Percentiles rank a stretch among this genome's conserved stretches.
Conservation (phyloP, 148 eudicot genomes). For the Spergularia marina region DNA sequence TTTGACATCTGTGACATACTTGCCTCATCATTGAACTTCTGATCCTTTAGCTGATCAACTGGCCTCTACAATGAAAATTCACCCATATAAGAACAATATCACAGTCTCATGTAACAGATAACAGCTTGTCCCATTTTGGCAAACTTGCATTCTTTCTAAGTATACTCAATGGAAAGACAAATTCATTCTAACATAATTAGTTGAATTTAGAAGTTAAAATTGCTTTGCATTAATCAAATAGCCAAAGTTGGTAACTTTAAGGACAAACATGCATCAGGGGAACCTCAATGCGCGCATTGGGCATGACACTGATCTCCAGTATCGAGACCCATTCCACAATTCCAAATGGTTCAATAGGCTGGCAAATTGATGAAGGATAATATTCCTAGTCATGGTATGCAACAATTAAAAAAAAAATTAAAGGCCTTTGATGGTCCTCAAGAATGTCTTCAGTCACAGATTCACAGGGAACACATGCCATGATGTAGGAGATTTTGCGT, state of each 20-base stretch:
- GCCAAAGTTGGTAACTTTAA: not conserved
- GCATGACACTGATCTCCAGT: not conserved
- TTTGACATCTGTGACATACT: slow-evolving; percentile 8
- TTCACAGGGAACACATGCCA: slow-evolving; percentile 1
- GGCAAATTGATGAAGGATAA: not conserved
- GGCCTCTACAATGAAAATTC: slow-evolving; percentile 21
- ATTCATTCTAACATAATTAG: not conserved
- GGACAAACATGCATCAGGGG: not conserved
- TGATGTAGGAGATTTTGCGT: not conserved
- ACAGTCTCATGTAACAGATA: not conserved
- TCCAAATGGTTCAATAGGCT: not conserved
- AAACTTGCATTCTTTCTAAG: not conserved
- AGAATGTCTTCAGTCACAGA: not conserved
- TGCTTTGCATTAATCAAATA: not conserved
- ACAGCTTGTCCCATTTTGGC: not conserved
- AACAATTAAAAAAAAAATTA: not conserved
- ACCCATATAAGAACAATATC: slow-evolving; percentile 5
- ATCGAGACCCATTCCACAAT: not conserved
- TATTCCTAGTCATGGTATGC: not conserved
- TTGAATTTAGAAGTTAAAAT: not conserved
- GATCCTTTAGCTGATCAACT: slow-evolving; percentile 5
- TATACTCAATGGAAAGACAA: no score
- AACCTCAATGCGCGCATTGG: not conserved
- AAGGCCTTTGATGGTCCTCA: not conserved
- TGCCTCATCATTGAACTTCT: slow-evolving; percentile 1